phyloP scores from a whole-genome alignment of 257 asterid genomes.

The Eucommia ulmoides region DNA sequence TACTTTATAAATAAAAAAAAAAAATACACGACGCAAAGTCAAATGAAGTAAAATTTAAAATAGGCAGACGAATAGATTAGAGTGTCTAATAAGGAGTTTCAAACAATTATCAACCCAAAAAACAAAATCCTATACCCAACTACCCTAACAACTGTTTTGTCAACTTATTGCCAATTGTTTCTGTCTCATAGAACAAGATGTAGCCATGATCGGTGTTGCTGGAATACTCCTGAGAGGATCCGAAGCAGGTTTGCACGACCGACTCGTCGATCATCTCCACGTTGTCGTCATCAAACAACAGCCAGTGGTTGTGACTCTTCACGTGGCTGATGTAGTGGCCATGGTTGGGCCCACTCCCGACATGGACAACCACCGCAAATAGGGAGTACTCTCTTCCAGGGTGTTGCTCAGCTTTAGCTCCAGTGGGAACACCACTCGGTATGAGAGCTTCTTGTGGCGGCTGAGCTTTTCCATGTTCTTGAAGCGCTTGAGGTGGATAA shows the following conservation, averaged over 20 bases:
- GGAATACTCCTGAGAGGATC: background rate
- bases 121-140: no score
- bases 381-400: background rate
- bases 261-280: background rate
- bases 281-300: background rate
- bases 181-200: background rate
- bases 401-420: background rate
- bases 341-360: background rate
- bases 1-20: no score
- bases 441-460: background rate
- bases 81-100: no score
- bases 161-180: no score
- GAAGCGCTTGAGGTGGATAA: background rate
- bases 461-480: background rate
- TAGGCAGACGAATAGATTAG: no score
- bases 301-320: background rate
- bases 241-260: background rate
- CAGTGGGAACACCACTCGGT: background rate
- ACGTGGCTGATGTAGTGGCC: background rate
- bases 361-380: background rate
- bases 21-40: no score
- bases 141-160: no score
- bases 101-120: no score
- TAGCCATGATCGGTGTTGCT: background rate
- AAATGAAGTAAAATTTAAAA: no score